Evolutionary conservation across 441 rosid genomes (phyloP).

Genomic region (Theobroma grandiflorum): DNA sequence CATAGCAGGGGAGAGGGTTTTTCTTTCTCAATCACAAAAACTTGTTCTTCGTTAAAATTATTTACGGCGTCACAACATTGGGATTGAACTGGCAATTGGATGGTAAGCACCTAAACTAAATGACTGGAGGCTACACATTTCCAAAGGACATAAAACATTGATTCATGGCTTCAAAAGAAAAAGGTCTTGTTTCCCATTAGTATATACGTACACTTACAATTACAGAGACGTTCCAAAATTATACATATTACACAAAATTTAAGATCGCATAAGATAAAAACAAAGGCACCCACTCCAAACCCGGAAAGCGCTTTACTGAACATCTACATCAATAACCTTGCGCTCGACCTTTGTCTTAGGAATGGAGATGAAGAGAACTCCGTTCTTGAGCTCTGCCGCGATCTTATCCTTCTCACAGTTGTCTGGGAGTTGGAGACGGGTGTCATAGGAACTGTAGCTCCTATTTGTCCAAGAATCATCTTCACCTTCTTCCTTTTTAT

Average conservation of each 20-base stretch:
- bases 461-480: slow-evolving; percentile 59
- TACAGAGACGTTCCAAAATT: not conserved
- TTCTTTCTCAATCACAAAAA: not conserved
- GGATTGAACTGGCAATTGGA: not conserved
- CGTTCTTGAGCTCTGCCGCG: slow-evolving; percentile 82
- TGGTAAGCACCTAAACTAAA: not conserved
- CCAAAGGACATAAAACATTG: not conserved
- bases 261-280: not conserved
- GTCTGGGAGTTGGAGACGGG: slow-evolving; percentile 68
- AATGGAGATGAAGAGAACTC: slow-evolving; percentile 67
- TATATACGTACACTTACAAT: not conserved
- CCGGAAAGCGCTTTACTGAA: slow-evolving; percentile 39
- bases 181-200: not conserved
- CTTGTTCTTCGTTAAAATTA: not conserved
- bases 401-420: slow-evolving; percentile 67
- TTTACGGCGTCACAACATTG: no score
- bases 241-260: not conserved
- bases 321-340: slow-evolving; percentile 63
- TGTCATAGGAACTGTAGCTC: slow-evolving; percentile 62
- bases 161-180: not conserved
- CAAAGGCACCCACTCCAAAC: not conserved
- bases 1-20: not conserved
- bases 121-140: not conserved
- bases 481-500: slow-evolving; percentile 53
- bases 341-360: slow-evolving; percentile 75